Evolutionary conservation across 225 moss, liverwort and hornwort species (phyloP).

Genomic region (Marchantia paleacea): DNA sequence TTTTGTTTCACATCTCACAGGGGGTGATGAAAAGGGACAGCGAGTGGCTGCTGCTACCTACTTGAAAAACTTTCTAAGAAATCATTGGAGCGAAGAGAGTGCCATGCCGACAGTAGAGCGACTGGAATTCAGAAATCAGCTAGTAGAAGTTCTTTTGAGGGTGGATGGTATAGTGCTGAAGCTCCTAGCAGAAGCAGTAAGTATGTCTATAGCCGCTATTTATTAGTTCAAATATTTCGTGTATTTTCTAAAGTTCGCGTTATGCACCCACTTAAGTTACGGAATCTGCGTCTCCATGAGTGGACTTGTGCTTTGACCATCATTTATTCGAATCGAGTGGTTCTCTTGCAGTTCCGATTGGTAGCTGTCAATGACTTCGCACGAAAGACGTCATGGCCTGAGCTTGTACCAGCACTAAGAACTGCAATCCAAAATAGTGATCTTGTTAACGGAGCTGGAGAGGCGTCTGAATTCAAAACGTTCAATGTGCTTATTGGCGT

Average conservation of each 20-base stretch:
- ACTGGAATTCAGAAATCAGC: slow-evolving; percentile 79
- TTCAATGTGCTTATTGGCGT: slow-evolving; percentile 70
- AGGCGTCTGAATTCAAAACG: slow-evolving; percentile 54
- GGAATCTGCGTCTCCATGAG: neutral
- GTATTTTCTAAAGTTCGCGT: neutral
- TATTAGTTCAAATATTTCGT: neutral
- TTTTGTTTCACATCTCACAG: slow-evolving; percentile 30
- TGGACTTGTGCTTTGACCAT: neutral
- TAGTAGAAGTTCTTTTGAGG: slow-evolving; percentile 74
- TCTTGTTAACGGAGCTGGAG: slow-evolving; percentile 45
- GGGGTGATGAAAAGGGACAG: slow-evolving; percentile 73
- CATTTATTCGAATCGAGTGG: neutral
- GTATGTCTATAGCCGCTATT: slow-evolving; percentile 16
- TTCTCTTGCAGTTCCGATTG: slow-evolving; percentile 66
- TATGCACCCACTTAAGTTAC: neutral
- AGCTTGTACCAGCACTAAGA: slow-evolving; percentile 74
- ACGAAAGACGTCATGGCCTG: slow-evolving; percentile 65
- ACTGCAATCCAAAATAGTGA: slow-evolving; percentile 74
- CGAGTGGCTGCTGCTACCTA: slow-evolving; percentile 84
- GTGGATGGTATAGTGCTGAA: slow-evolving; percentile 78
- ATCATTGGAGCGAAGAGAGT: slow-evolving; percentile 67
- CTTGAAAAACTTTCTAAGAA: slow-evolving; percentile 79
- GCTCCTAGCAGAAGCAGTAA: slow-evolving; percentile 88
- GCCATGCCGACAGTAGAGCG: slow-evolving; percentile 59
- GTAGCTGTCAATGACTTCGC: slow-evolving; percentile 66